Conservation (phyloP, 306 rosid species). For the Dalbergia cultrata region DNA sequence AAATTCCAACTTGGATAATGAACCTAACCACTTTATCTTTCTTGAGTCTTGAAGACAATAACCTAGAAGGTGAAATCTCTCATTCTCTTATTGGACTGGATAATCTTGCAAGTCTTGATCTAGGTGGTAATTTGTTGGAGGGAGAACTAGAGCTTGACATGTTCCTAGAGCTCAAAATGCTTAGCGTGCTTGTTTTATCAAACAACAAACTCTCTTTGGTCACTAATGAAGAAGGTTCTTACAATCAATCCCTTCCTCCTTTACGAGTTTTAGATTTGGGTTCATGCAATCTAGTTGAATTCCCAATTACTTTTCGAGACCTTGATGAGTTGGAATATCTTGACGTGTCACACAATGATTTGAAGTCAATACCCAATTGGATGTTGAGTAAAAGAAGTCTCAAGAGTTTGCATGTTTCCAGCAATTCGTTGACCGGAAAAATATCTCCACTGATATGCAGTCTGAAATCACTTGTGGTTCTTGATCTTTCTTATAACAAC, state of each 20-base stretch:
- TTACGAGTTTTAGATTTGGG: too few relatives aligned
- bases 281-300: constrained; percentile 33
- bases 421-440: constrained; percentile 28
- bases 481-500: constrained; percentile 41
- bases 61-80: too few relatives aligned
- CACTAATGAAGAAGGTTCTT: background rate
- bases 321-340: background rate
- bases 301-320: background rate
- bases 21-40: too few relatives aligned
- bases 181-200: too few relatives aligned
- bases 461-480: constrained; percentile 7
- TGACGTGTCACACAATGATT: background rate
- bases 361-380: constrained; percentile 38
- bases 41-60: too few relatives aligned
- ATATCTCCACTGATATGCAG: constrained; percentile 41
- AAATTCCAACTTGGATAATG: too few relatives aligned
- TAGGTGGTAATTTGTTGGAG: background rate
- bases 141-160: background rate
- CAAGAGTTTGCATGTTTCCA: accelerated
- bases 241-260: background rate
- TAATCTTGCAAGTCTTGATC: background rate
- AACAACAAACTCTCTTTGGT: background rate
- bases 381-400: constrained; percentile 7
- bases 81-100: background rate
- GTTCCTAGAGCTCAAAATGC: background rate